Percentiles rank a stretch among this genome's conserved stretches.
These are phyloP conservation scores for Aegilops tauschii DNA, from an alignment of 176 grass and related monocot genomes.

Conservation along the genomic window DNA sequence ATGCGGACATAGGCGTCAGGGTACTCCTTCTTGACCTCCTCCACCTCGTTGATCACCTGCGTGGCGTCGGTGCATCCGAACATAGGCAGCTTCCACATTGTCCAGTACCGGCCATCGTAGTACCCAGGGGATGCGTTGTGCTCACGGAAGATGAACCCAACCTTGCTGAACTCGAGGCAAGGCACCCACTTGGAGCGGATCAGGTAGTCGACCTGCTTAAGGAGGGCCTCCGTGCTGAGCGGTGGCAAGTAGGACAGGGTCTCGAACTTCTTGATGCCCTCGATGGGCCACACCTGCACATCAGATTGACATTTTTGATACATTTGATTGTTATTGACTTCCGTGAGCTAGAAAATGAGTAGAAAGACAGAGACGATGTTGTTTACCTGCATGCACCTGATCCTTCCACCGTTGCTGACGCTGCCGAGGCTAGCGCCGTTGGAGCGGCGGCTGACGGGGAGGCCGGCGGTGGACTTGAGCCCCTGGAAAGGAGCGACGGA, in stretches of 20 bases:
- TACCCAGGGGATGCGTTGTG: neutral
- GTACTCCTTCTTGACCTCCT: conserved; percentile 43
- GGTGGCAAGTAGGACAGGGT: neutral
- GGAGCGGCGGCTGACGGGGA: neutral
- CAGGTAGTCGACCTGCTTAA: neutral
- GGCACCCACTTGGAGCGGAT: neutral
- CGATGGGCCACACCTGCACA: neutral
- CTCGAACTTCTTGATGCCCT: neutral
- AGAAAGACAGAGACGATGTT: too few relatives aligned
- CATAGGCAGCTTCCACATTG: conserved; percentile 38
- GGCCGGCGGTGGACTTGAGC: neutral
- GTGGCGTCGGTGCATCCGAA: conserved; percentile 39
- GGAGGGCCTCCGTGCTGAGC: neutral
- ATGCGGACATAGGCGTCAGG: conserved; percentile 45
- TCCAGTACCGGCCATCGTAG: neutral
- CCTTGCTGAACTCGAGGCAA: neutral
- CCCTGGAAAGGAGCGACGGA: neutral
- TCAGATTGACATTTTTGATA: too few relatives aligned
- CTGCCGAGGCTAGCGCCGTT: neutral
- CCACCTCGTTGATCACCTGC: conserved; percentile 24
- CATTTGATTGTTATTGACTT: too few relatives aligned
- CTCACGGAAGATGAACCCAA: neutral
- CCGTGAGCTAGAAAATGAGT: too few relatives aligned
- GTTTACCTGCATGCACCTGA: neutral
- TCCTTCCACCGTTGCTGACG: neutral